Percentiles rank a stretch among this genome's conserved stretches.
Evolutionary conservation across 805 yeast genomes (phyloP).

Genomic region (Ogataea wickerhamii): DNA sequence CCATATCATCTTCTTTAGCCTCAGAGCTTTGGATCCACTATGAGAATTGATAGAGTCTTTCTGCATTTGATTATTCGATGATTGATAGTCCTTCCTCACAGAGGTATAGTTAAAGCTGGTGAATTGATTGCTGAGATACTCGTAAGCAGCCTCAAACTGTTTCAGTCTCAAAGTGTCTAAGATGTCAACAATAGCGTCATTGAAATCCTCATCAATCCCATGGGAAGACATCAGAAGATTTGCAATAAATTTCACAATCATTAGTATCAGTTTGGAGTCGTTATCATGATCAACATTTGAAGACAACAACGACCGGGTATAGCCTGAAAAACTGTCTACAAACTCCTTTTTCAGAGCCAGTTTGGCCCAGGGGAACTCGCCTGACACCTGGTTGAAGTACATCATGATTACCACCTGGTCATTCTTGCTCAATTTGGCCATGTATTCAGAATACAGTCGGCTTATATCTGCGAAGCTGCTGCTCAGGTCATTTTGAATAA

Average conservation of each 20-base stretch:
- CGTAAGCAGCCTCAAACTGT: constrained; percentile 15
- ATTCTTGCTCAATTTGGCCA: constrained; percentile 6
- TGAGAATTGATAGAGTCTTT: constrained; percentile 10
- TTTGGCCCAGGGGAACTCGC: constrained; percentile 24
- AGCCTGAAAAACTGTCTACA: constrained; percentile 14
- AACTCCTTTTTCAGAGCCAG: constrained; percentile 14
- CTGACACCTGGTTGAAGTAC: constrained; percentile 25
- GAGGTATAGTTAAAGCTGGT: constrained; percentile 16
- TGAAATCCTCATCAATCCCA: constrained; percentile 16
- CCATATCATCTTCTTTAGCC: constrained; percentile 31
- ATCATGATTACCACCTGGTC: constrained; percentile 26
- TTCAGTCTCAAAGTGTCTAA: constrained; percentile 13
- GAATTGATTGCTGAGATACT: constrained; percentile 15
- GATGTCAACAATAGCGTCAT: constrained; percentile 14
- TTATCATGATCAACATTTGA: constrained; percentile 4
- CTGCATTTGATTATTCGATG: constrained; percentile 6
- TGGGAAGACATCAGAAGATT: constrained; percentile 16
- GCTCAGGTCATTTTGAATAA: constrained; percentile 25
- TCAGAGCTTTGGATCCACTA: constrained; percentile 20
- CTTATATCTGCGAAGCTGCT: constrained; percentile 24
- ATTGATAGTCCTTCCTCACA: constrained; percentile 18
- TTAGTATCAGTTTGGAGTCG: constrained; percentile 16
- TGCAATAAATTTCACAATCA: constrained; percentile 23
- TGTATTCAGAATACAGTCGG: constrained; percentile 18
- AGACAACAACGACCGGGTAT: constrained; percentile 6